Conservation (phyloP, 2,329 filamentous ascomycete species). For the Fusarium brevicatenulatum region DNA sequence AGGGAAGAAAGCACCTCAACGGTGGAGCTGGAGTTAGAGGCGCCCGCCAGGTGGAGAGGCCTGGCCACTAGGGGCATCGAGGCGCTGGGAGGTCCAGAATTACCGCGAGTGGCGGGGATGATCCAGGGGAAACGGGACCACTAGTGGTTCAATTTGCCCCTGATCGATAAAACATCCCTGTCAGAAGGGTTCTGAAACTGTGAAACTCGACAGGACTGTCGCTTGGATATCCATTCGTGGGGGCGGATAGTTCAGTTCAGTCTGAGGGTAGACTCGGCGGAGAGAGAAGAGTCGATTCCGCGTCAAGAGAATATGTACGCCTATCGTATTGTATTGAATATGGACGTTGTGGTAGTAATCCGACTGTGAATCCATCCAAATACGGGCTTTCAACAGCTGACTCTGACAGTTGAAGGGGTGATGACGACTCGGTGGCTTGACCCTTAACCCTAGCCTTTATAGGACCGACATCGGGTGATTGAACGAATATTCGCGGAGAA, state of each 20-base stretch:
- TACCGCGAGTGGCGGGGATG: conserved; percentile 24
- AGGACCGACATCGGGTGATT: conserved; percentile 6
- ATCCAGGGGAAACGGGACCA: conserved; percentile 32
- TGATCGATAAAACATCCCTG: conserved; percentile 11
- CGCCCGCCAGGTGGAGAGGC: not conserved
- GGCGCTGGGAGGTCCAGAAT: conserved; percentile 16
- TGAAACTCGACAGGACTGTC: conserved; percentile 28
- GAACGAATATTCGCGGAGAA: conserved; percentile 2
- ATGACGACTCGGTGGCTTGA: conserved; percentile 21
- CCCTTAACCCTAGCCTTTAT: not conserved
- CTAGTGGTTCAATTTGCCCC: conserved; percentile 39
- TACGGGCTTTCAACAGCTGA: not conserved
- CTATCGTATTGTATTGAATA: not conserved
- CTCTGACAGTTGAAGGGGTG: not conserved
- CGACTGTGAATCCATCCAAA: not conserved
- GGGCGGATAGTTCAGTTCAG: not conserved
- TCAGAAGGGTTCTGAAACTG: conserved; percentile 37
- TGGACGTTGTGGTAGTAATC: not conserved
- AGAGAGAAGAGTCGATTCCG: not conserved
- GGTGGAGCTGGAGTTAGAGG: conserved; percentile 1
- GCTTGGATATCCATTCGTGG: conserved; percentile 4
- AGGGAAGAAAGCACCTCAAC: conserved; percentile 1
- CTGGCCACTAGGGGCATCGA: not conserved
- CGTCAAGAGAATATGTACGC: not conserved
- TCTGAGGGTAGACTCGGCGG: not conserved